Base-by-base conservation (phyloP, 2,329 filamentous ascomycete species). In the Venturia aucupariae region DNA sequence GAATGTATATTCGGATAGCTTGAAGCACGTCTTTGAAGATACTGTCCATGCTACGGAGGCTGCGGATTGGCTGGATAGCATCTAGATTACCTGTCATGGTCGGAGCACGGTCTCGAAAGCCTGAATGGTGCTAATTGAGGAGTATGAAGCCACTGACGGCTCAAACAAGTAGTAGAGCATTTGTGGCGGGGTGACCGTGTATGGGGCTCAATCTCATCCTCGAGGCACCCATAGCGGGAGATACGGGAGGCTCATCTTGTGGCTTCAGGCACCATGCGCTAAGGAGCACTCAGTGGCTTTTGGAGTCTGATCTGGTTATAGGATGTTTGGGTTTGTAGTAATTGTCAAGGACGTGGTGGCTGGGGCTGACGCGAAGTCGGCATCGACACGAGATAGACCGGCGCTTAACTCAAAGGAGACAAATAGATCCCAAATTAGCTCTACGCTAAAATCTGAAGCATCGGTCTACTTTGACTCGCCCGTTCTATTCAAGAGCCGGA, bases 131-230 rank as follows among this genome's bases (percentile, higher is more conserved):
- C 51, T 57, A 57, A 57, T n/a, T 57, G 27, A n/a, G 35, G 51
- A 57, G 51, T 22, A 15, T 32, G 51, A 57, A 57, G 51, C 51
- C 51, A 57, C 51, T 35, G 0, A 22, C 17, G 51, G 51, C 51
- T 57, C 51, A 10, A 19, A 32, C 13, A 27, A 54, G 1, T 30
- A 35, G 5, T n/a, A 17, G 3, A 55, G 51, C n/a, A 48, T 55
- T 55, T 55, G 51, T 35, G 51, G 51, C 51, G 27, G 27, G 27
- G 51, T 57, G 27, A 30, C 51, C 51, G 19, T 57, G 51, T 15
- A 35, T 32, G 51, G 35, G 51, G 51, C 51, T 57, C 51, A 57
- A 57, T 57, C 51, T 57, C 51, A 57, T 57, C 30, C 15, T 57
- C 27, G 27, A 57, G 30, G 51, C 27, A 57, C 5, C 30, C 51